A percentile compares a stretch with the other conserved stretches of the same genome.
Evolutionary conservation across 257 asterid genomes (phyloP).

Genomic region (Eustoma russellianum): DNA sequence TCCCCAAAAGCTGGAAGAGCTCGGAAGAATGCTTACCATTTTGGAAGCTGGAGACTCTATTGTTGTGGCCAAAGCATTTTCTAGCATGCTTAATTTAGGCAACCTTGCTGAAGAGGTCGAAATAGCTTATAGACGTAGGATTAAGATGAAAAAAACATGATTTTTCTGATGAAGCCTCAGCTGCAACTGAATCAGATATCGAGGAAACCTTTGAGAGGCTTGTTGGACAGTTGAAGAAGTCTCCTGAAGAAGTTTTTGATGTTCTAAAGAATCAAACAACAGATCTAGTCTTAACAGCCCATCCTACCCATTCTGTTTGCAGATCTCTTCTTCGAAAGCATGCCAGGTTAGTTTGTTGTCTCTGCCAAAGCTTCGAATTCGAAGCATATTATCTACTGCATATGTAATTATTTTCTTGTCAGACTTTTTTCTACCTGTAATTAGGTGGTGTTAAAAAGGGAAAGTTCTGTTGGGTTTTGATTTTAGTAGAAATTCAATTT

Average conservation of each 20-base stretch:
- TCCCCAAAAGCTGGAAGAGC: conserved; percentile 72
- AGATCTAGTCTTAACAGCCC: conserved; percentile 80
- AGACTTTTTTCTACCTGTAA: too few species aligned
- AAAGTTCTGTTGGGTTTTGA: too few species aligned
- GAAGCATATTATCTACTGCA: background rate
- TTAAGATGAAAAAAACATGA: conserved; percentile 62
- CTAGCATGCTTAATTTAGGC: conserved; percentile 88
- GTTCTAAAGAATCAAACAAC: conserved; percentile 88
- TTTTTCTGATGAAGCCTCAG: conserved; percentile 85
- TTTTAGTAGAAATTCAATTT: background rate
- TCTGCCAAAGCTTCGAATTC: conserved; percentile 1
- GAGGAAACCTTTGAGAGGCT: conserved; percentile 89
- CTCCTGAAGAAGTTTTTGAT: conserved; percentile 76
- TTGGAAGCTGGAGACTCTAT: conserved; percentile 98
- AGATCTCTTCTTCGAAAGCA: conserved; percentile 94
- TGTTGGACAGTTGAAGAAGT: conserved; percentile 69
- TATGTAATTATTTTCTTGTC: too few species aligned
- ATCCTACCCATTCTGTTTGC: conserved; percentile 95
- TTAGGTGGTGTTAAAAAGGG: too few species aligned
- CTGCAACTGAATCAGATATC: conserved; percentile 84
- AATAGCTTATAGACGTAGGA: conserved; percentile 88
- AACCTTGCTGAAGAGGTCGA: conserved; percentile 98
- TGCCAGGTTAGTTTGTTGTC: conserved; percentile 48
- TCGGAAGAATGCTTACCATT: conserved; percentile 73
- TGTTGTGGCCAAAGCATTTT: conserved; percentile 78